Evolutionary conservation across 352 stramenopile species (phyloP).

Genomic region (Phytophthora boehmeriae): DNA sequence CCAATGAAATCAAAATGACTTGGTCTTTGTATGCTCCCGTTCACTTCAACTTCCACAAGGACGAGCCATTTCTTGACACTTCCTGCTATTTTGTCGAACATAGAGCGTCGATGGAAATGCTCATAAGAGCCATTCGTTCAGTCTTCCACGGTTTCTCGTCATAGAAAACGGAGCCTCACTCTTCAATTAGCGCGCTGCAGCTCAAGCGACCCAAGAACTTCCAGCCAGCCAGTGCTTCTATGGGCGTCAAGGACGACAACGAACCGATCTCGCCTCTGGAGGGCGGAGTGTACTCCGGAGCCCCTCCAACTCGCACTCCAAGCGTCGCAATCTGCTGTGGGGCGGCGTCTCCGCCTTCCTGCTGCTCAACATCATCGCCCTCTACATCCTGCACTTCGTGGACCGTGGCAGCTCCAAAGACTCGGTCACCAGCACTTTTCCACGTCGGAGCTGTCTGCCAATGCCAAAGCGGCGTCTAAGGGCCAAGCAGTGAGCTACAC

Average conservation of each 20-base stretch:
- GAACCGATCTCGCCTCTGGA: slow-evolving; percentile 57
- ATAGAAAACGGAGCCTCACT: slow-evolving; percentile 16
- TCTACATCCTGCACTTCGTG: slow-evolving; percentile 85
- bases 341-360: slow-evolving; percentile 56
- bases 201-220: neutral
- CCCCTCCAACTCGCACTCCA: slow-evolving; percentile 21
- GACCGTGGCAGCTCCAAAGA: slow-evolving; percentile 48
- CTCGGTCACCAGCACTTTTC: slow-evolving; percentile 47
- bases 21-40: no score
- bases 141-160: slow-evolving; percentile 11
- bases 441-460: slow-evolving; percentile 35
- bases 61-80: no score
- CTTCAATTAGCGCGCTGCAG: slow-evolving; percentile 16
- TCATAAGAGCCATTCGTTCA: no score
- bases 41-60: no score
- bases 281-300: slow-evolving; percentile 39
- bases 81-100: neutral
- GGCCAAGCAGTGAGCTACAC: slow-evolving; percentile 73
- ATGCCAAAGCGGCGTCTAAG: slow-evolving; percentile 31
- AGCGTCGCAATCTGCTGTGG: slow-evolving; percentile 43
- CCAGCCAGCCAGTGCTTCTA: neutral
- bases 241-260: slow-evolving; percentile 44
- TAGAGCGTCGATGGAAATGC: slow-evolving; percentile 14
- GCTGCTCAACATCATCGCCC: slow-evolving; percentile 81
- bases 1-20: no score